Evolutionary conservation across 2,329 filamentous ascomycete species (phyloP).

Genomic region (Bipolaris bicolor): DNA sequence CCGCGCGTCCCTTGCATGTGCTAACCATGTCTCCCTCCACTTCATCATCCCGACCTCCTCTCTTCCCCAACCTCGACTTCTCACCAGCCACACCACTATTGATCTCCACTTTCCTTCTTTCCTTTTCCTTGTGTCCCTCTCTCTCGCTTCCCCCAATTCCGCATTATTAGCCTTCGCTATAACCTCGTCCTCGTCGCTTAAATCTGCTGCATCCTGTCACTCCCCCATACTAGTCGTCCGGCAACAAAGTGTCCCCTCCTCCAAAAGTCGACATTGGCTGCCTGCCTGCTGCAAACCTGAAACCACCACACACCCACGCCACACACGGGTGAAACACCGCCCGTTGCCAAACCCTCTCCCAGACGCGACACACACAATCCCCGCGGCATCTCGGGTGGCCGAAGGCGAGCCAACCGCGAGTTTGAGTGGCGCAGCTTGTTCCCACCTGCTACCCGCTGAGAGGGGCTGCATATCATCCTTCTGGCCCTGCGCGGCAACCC

Average conservation of each 20-base stretch:
- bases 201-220: too few relatives aligned
- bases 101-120: constrained; percentile 5
- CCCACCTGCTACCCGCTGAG: constrained; percentile 5
- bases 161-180: too few relatives aligned
- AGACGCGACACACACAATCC: constrained; percentile 26
- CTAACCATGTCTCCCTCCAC: neutral
- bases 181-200: too few relatives aligned
- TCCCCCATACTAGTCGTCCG: neutral
- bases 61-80: constrained; percentile 25
- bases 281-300: constrained; percentile 8
- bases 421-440: constrained; percentile 12
- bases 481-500: too few relatives aligned
- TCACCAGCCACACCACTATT: constrained; percentile 21
- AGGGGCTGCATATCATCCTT: constrained; percentile 2
- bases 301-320: constrained; percentile 8
- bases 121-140: neutral
- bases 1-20: constrained; percentile 20
- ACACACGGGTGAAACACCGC: constrained; percentile 15
- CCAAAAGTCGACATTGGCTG: neutral
- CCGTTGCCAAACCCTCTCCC: constrained; percentile 9
- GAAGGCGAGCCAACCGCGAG: constrained; percentile 11
- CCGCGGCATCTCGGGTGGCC: constrained; percentile 21
- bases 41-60: constrained; percentile 16
- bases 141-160: too few relatives aligned
- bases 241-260: neutral